Evolutionary conservation across 2,329 filamentous ascomycete genomes (phyloP), one percentile per base, ranked within the genome.

Genomic region (Didymella pomorum): DNA sequence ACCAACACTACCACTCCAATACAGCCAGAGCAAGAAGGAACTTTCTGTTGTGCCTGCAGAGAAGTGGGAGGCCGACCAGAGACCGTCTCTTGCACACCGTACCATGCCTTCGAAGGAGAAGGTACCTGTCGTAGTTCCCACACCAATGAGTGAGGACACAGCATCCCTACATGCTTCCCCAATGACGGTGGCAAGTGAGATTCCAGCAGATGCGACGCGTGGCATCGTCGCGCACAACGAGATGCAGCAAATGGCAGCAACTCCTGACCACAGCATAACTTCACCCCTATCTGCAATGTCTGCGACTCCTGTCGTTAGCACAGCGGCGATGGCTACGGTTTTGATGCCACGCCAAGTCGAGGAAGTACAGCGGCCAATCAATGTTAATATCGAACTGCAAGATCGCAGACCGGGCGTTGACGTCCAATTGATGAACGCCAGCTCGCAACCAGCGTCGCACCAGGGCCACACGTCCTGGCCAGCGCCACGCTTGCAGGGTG

Each of bases 331-430:
- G 33, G 73, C 71, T 10, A 73, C 71, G 18, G 65, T 76, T 6
- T 52, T 76, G 43, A 70, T 70, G 64, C 67, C 74, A 41, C 74
- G 69, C 43, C 71, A 74, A 53, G 48, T 71, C 5, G 61, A 70
- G 26, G 67, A 71, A 29, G 60, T 60, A 16, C 58, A 61, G 35
- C 63, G 63, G 31, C 64, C 69, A 11, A 70, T 74, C 53, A 71
- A 73, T 46, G 63, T 76, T 39, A 72, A 73, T 45, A 73, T 75
- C 37, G 71, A 72, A 37, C 50, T 74, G 23, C 70, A 73, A 56
- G 70, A 74, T 26, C 62, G 68, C 35, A 65, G 69, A 29, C 61
- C 62, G 16, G 52, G 61, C 44, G 49, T 56, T 20, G 62, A 60
- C 28, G 53, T 52, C 26, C 66, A 70, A 11, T 31, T 61, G 18